Base-by-base conservation (phyloP, 2,329 filamentous ascomycete genomes). In the Fusarium foetens region DNA sequence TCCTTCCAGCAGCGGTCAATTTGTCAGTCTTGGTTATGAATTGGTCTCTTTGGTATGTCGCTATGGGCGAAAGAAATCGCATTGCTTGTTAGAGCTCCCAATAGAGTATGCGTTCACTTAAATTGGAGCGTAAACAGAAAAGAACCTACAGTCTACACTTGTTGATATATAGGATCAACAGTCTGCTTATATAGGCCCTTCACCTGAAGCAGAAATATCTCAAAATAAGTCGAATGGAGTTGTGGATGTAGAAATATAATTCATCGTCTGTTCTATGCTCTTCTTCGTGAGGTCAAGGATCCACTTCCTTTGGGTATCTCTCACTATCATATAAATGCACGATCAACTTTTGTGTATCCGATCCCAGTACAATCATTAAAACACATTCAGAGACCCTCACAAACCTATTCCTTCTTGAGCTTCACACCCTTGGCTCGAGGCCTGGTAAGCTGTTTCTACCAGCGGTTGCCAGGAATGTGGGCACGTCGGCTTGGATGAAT, bases 401-500 rank as follows among this genome's bases (percentile, higher is more conserved):
- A 53, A 23, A 21, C 23, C 23, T 42, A 29, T 21, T 51, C 33
- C 23, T 55, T 27, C 27, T 43, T 51, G 21, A 27, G 6, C 27
- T 31, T 29, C 11, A 31, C 23, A 16, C 25, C 52, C 19, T 45
- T 45, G 45, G 46, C 43, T 35, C 54, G 55, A 31, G 43, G 55
- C 33, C 43, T 51, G n/a, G 13, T 29, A 43, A 33, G 25, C 45
- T 33, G 42, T 21, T 21, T 60, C 52, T 68, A 76, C 54, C 58
- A 63, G 45, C 36, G 52, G 36, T 65, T 70, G 12, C 67, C 72
- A 35, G 78, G 77, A 38, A 80, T 70, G 46, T 76, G 74, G 13
- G 74, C 84, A 63, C 85, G 79, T 33, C 87, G 84, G 70, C 87
- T 89, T 7, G 88, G 87, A 70, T 89, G 88, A 49, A 89, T 84